Evolutionary conservation across 495 filamentous ascomycete genomes (phyloP).

Genomic region (Penicillium antarcticum): DNA sequence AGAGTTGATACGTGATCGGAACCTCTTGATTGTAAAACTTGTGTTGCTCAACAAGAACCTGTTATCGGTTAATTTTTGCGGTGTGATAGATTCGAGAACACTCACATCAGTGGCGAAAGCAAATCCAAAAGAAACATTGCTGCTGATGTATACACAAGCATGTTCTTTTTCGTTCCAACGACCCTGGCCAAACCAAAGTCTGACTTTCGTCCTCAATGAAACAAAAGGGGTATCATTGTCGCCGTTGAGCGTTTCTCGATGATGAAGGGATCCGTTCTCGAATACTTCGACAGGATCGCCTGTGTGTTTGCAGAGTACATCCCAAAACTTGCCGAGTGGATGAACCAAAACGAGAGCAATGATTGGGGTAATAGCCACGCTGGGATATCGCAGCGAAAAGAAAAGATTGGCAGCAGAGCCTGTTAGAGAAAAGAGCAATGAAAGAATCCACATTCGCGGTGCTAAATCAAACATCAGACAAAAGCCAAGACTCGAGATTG

Average conservation of each 20-base stretch:
- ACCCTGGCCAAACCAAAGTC: slow-evolving; percentile 75
- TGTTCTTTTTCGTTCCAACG: slow-evolving; percentile 86
- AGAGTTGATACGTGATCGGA: slow-evolving; percentile 69
- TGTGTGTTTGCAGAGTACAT: slow-evolving; percentile 58
- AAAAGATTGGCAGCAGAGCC: slow-evolving; percentile 83
- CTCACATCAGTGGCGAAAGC: slow-evolving; percentile 62
- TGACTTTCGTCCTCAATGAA: slow-evolving; percentile 26
- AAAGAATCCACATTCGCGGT: slow-evolving; percentile 81
- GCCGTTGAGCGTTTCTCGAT: slow-evolving; percentile 14
- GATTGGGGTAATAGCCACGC: slow-evolving; percentile 79
- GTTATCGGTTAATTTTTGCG: neutral
- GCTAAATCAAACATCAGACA: slow-evolving; percentile 23
- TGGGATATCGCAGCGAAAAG: slow-evolving; percentile 81
- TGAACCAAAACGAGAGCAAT: slow-evolving; percentile 81
- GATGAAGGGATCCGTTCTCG: slow-evolving; percentile 39
- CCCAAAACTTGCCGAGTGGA: slow-evolving; percentile 76
- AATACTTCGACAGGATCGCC: slow-evolving; percentile 53
- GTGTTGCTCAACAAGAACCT: slow-evolving; percentile 75
- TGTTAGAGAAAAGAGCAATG: slow-evolving; percentile 71
- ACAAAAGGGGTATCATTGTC: slow-evolving; percentile 10
- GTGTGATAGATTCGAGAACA: neutral
- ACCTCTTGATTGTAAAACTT: slow-evolving; percentile 82
- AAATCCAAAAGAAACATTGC: slow-evolving; percentile 89
- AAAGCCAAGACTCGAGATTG: neutral
- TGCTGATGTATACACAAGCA: slow-evolving; percentile 82